Conservation (phyloP, 768 basidiomycete genomes). For the Mycena vulgaris region DNA sequence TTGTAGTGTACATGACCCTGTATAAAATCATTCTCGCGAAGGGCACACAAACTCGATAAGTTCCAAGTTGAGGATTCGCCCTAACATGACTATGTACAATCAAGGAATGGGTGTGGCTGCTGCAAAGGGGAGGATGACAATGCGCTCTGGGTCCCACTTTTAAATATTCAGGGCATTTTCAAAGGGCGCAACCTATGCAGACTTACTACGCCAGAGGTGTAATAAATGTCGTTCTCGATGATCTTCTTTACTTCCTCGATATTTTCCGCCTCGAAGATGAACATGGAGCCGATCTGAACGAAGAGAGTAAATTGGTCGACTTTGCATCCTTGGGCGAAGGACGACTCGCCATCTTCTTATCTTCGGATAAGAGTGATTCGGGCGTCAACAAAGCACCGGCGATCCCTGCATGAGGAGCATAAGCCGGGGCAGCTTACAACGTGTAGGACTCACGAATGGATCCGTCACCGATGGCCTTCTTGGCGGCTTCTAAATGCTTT, state of each 20-base stretch:
- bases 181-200: background rate
- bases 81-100: too few relatives aligned
- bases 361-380: slow-evolving; percentile 56
- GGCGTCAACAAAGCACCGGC: slow-evolving; percentile 53
- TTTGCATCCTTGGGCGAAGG: background rate
- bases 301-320: background rate
- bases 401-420: slow-evolving; percentile 38
- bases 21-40: background rate
- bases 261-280: slow-evolving; percentile 59
- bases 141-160: slow-evolving; percentile 37
- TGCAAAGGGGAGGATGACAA: slow-evolving; percentile 36
- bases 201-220: slow-evolving; percentile 39
- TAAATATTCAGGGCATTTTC: background rate
- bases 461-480: slow-evolving; percentile 47
- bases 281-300: slow-evolving; percentile 53
- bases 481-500: slow-evolving; percentile 54
- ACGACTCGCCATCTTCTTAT: slow-evolving; percentile 54
- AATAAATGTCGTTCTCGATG: slow-evolving; percentile 38
- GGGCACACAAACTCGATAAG: too few relatives aligned
- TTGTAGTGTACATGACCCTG: background rate
- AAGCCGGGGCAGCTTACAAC: too few relatives aligned
- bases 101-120: slow-evolving; percentile 35
- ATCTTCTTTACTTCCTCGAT: slow-evolving; percentile 48
- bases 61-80: too few relatives aligned
- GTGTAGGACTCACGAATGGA: slow-evolving; percentile 49